Percentiles rank a stretch among this genome's conserved stretches.
Conservation (phyloP, 176 grass and related monocot genomes). For the Aegilops umbellulata region DNA sequence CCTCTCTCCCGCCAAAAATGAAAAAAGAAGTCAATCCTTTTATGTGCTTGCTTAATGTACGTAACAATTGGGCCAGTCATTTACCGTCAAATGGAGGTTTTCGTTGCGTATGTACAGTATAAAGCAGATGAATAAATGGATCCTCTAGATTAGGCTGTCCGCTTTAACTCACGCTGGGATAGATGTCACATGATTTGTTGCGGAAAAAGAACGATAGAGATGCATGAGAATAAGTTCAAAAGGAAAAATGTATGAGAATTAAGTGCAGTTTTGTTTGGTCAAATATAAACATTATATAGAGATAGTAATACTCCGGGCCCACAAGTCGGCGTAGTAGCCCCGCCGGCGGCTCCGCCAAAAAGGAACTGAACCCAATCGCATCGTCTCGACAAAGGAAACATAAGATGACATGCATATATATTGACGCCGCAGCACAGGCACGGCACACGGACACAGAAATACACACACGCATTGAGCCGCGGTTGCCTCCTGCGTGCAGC, state of each 20-base stretch:
- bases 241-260: too few species aligned
- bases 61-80: too few species aligned
- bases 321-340: not conserved
- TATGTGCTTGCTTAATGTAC: too few species aligned
- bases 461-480: not conserved
- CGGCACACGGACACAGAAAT: not conserved
- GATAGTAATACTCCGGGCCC: not conserved
- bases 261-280: too few species aligned
- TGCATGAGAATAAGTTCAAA: not conserved
- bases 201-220: not conserved
- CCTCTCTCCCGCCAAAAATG: too few species aligned
- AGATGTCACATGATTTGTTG: not conserved
- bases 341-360: not conserved
- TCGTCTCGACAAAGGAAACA: not conserved
- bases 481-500: not conserved
- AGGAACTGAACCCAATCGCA: not conserved
- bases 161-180: not conserved
- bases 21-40: too few species aligned
- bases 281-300: not conserved
- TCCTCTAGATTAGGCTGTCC: not conserved
- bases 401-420: conserved; percentile 13
- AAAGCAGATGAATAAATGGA: too few species aligned
- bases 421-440: not conserved
- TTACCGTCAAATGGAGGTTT: too few species aligned
- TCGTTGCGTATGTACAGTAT: too few species aligned